Conservation (phyloP, 129 eudicot genomes). For the Ambrosia artemisiifolia region DNA sequence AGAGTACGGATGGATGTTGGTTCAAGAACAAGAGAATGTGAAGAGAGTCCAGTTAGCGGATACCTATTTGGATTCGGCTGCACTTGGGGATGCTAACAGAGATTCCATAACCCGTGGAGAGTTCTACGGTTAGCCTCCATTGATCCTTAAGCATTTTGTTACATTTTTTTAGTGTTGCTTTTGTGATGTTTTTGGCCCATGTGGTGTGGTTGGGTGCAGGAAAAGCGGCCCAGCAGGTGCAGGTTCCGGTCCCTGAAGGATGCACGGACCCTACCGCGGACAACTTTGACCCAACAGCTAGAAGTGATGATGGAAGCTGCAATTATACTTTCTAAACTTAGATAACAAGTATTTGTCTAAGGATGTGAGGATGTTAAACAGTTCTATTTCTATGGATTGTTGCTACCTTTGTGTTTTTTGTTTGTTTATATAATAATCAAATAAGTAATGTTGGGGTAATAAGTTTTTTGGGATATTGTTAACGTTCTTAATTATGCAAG, state of each 20-base stretch:
- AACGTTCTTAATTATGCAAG: no score
- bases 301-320: conserved; percentile 93
- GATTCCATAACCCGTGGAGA: conserved; percentile 65
- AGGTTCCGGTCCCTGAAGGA: conserved; percentile 71
- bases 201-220: conserved; percentile 42
- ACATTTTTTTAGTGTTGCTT: neutral
- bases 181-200: neutral
- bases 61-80: conserved; percentile 75
- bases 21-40: conserved; percentile 88
- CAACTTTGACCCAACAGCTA: conserved; percentile 81
- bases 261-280: conserved; percentile 72
- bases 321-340: conserved; percentile 42
- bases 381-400: conserved; percentile 21
- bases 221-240: conserved; percentile 76
- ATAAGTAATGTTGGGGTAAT: conserved; percentile 17
- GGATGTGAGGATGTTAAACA: conserved; percentile 31
- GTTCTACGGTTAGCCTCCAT: conserved; percentile 59
- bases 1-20: conserved; percentile 84
- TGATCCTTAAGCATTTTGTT: neutral
- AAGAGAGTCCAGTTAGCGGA: conserved; percentile 97
- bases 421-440: conserved; percentile 11
- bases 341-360: conserved; percentile 14
- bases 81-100: conserved; percentile 90
- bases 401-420: conserved; percentile 30
- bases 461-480: neutral